Conservation (phyloP, 2,329 filamentous ascomycete genomes). For the Fusarium cyanostomum region DNA sequence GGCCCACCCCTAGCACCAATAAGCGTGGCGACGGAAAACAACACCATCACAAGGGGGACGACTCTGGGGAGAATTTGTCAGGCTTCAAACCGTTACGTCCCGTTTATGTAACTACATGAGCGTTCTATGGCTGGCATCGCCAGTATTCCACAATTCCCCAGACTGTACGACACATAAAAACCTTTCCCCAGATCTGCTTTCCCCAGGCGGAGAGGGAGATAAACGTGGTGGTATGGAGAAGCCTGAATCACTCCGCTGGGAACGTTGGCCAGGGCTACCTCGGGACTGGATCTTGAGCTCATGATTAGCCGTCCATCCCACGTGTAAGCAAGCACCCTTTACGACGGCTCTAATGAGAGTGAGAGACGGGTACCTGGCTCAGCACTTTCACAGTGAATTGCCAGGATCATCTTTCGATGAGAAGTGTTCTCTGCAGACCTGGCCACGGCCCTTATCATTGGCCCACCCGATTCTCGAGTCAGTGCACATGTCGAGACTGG, state of each 20-base stretch:
- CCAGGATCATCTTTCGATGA: neutral
- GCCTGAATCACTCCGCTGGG: neutral
- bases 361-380: neutral
- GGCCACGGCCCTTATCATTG: neutral
- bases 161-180: slow-evolving; percentile 15
- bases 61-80: slow-evolving; percentile 2
- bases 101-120: slow-evolving; percentile 38
- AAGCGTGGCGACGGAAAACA: neutral
- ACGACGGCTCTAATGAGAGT: neutral
- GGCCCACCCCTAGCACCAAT: too few species aligned
- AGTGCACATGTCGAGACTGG: neutral
- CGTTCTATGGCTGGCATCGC: slow-evolving; percentile 34
- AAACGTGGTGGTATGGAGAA: neutral
- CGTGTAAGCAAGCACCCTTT: slow-evolving; percentile 17
- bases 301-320: slow-evolving; percentile 31
- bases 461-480: neutral
- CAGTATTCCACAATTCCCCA: slow-evolving; percentile 33
- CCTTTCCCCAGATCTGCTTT: slow-evolving; percentile 22
- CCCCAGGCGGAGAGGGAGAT: slow-evolving; percentile 19
- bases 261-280: slow-evolving; percentile 1
- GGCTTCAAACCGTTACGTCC: slow-evolving; percentile 35
- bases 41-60: neutral
- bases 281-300: slow-evolving; percentile 35
- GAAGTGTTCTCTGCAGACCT: neutral
- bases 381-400: neutral